phyloP scores from a whole-genome alignment of 495 filamentous ascomycete genomes.

The Aspergillus kassunensis region DNA sequence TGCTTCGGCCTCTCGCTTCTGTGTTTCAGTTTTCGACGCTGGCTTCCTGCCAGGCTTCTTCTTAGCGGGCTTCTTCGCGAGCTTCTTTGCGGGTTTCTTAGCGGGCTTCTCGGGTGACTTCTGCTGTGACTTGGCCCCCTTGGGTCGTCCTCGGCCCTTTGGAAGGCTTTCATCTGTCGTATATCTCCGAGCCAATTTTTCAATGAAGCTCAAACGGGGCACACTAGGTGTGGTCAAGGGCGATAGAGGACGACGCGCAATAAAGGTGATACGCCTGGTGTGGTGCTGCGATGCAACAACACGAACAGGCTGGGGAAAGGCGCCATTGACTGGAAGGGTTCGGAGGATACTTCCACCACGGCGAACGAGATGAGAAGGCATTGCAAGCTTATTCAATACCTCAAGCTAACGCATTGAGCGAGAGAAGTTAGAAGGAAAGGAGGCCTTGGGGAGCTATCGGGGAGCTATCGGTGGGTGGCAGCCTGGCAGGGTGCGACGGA shows the following conservation, averaged over 20 bases:
- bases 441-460: too few relatives aligned
- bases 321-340: constrained; percentile 25
- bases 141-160: constrained; percentile 21
- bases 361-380: constrained; percentile 31
- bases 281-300: constrained; percentile 27
- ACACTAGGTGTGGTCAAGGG: constrained; percentile 8
- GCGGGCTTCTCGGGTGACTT: background rate
- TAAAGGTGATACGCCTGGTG: constrained; percentile 25
- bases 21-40: constrained; percentile 28
- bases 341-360: constrained; percentile 28
- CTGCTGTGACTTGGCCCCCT: background rate
- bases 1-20: constrained; percentile 24
- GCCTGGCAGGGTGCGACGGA: constrained; percentile 15
- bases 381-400: constrained; percentile 6
- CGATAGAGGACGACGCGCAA: constrained; percentile 9
- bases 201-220: constrained; percentile 4
- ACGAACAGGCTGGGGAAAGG: constrained; percentile 24
- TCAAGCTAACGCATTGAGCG: background rate
- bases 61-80: constrained; percentile 17
- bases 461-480: too few relatives aligned
- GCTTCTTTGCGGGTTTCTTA: constrained; percentile 16
- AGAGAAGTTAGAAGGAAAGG: background rate
- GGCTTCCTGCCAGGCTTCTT: constrained; percentile 11
- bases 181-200: constrained; percentile 20
- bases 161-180: constrained; percentile 28